phyloP scores from a whole-genome alignment of 345 rosid genomes.

The Syzygium grande region DNA sequence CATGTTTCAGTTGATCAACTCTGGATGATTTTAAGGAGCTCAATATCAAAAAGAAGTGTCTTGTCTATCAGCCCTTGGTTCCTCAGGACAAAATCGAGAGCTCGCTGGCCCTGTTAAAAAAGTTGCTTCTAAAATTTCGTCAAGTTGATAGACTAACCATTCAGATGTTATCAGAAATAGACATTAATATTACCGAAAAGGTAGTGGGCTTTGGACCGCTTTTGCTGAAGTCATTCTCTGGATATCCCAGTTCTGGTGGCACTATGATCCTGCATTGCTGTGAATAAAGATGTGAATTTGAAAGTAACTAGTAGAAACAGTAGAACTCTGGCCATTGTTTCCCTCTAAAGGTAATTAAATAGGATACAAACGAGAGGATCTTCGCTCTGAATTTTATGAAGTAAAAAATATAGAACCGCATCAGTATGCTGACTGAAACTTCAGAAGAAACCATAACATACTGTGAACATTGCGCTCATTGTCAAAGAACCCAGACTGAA shows the following conservation, averaged over 20 bases:
- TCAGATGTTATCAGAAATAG: not conserved
- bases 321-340: not conserved
- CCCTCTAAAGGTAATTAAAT: not conserved
- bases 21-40: slow-evolving; percentile 76
- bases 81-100: slow-evolving; percentile 85
- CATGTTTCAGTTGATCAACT: slow-evolving; percentile 10
- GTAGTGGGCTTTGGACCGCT: slow-evolving; percentile 80
- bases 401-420: not conserved
- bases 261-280: slow-evolving; percentile 86
- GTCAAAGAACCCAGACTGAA: not conserved
- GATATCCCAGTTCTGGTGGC: slow-evolving; percentile 95
- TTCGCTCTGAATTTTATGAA: not conserved
- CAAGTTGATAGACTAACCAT: not conserved
- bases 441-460: not conserved
- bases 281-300: slow-evolving; percentile 15
- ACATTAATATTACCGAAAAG: slow-evolving; percentile 55
- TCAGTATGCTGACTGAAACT: not conserved
- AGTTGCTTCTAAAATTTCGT: not conserved
- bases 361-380: not conserved
- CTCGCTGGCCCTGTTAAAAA: slow-evolving; percentile 76
- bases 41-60: slow-evolving; percentile 87
- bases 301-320: not conserved
- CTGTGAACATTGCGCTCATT: not conserved
- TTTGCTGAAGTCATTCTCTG: slow-evolving; percentile 77
- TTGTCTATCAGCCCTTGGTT: slow-evolving; percentile 95